These are phyloP conservation scores for Tylopilus balloui DNA, from an alignment of 768 basidiomycete genomes.

Conservation along the genomic window DNA sequence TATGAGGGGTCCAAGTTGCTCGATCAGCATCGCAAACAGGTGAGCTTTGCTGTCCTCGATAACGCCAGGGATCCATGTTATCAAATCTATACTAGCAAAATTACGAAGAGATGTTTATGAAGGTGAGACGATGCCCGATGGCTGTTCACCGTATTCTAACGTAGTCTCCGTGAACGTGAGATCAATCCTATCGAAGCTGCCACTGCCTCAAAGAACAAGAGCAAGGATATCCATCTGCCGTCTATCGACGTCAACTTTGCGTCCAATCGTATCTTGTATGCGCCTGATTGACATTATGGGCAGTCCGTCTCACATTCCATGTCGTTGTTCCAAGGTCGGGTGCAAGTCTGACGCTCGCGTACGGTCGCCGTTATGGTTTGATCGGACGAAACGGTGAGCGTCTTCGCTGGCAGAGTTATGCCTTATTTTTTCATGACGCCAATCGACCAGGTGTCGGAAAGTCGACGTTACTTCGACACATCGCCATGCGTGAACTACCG, in stretches of 20 bases:
- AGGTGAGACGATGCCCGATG: constrained; percentile 43
- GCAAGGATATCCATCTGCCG: constrained; percentile 93
- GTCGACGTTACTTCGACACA: constrained; percentile 90
- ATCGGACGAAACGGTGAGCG: constrained; percentile 78
- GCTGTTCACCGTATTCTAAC: background rate
- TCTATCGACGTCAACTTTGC: constrained; percentile 96
- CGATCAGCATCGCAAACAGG: constrained; percentile 89
- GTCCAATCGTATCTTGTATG: constrained; percentile 87
- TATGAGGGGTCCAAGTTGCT: constrained; percentile 97
- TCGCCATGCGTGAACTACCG: constrained; percentile 91
- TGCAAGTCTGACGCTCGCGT: constrained; percentile 80
- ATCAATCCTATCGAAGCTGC: constrained; percentile 90
- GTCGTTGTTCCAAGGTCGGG: constrained; percentile 51
- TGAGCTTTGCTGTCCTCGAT: constrained; percentile 23
- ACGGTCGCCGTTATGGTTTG: constrained; percentile 86
- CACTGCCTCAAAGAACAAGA: constrained; percentile 81
- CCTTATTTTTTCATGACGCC: background rate
- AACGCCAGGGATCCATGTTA: background rate
- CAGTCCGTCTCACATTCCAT: constrained; percentile 3
- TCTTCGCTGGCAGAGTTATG: background rate
- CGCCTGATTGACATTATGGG: background rate
- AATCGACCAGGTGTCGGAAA: constrained; percentile 76
- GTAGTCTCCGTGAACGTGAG: constrained; percentile 30
- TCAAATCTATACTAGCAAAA: constrained; percentile 59
- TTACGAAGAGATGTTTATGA: constrained; percentile 99